phyloP scores from a whole-genome alignment of 306 rosid species.

The Crataegus laevigata region DNA sequence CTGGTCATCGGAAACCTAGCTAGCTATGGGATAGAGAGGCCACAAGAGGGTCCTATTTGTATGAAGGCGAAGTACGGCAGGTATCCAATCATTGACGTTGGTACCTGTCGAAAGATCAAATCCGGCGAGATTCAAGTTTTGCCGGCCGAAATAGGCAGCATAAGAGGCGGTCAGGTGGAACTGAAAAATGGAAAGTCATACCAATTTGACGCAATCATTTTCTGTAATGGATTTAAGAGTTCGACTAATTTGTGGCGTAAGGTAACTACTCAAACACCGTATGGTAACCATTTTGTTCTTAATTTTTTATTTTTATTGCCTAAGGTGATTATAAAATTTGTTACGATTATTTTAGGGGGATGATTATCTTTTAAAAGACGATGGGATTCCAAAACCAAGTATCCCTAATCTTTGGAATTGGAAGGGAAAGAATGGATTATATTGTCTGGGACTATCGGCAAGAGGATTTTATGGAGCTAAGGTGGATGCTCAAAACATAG shows the following conservation, averaged over 20 bases:
- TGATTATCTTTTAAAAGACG: slow-evolving; percentile 45
- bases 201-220: slow-evolving; percentile 12
- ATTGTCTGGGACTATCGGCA: too few relatives aligned
- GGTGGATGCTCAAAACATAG: too few relatives aligned
- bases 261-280: too few relatives aligned
- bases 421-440: slow-evolving; percentile 56
- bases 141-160: slow-evolving; percentile 36
- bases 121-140: slow-evolving; percentile 54
- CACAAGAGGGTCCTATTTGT: slow-evolving; percentile 55
- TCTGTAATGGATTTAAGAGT: too few relatives aligned
- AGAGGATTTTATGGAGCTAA: too few relatives aligned
- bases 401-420: slow-evolving; percentile 61
- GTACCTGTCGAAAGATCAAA: slow-evolving; percentile 39
- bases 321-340: slow-evolving; percentile 20
- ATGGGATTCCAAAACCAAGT: slow-evolving; percentile 47
- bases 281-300: too few relatives aligned
- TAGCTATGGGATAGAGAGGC: slow-evolving; percentile 46
- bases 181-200: slow-evolving; percentile 37
- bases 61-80: slow-evolving; percentile 57
- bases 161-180: slow-evolving; percentile 30
- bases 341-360: slow-evolving; percentile 33
- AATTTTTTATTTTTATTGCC: slow-evolving; percentile 56
- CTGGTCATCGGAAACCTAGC: slow-evolving; percentile 42
- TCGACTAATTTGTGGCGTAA: too few relatives aligned
- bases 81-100: slow-evolving; percentile 51